Conservation (phyloP, 2,329 filamentous ascomycete genomes). For the Stylonectria norvegica region DNA sequence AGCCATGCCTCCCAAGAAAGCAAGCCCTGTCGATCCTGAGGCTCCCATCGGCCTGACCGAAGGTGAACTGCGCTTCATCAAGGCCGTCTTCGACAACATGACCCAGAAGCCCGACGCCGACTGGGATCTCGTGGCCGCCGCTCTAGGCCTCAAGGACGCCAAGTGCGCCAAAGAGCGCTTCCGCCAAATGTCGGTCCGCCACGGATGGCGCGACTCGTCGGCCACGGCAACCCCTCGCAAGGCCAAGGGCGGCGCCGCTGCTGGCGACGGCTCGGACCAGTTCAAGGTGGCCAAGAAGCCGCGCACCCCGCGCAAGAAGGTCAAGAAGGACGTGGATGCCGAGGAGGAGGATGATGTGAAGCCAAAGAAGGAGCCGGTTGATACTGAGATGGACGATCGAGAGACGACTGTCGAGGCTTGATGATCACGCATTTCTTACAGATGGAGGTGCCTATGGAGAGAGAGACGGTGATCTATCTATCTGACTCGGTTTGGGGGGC, state of each 20-base stretch:
- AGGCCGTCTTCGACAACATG: conserved; percentile 42
- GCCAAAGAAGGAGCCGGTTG: conserved; percentile 13
- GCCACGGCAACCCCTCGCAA: conserved; percentile 28
- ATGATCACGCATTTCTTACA: no score
- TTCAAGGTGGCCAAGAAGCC: conserved; percentile 35
- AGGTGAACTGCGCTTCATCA: conserved; percentile 38
- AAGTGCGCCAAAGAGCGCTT: conserved; percentile 43
- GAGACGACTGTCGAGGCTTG: no score
- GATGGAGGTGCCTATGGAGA: no score
- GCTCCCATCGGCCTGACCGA: conserved; percentile 29
- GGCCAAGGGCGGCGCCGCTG: conserved; percentile 16
- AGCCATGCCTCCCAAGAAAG: conserved; percentile 35
- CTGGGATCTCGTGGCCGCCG: conserved; percentile 37
- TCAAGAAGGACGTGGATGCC: conserved; percentile 23
- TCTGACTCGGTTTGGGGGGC: no score
- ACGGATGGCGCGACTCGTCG: conserved; percentile 35
- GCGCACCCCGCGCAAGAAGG: conserved; percentile 31
- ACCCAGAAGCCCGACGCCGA: conserved; percentile 39
- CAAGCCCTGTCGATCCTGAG: conserved; percentile 16
- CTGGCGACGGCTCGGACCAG: conserved; percentile 17
- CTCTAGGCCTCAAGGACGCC: conserved; percentile 37
- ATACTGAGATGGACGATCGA: conserved; percentile 5
- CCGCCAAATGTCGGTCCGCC: conserved; percentile 38
- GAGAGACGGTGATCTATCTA: no score
- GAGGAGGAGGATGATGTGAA: conserved; percentile 22